Base-by-base conservation (phyloP, 129 eudicot genomes). In the Pseudognaphalium luteoalbum region DNA sequence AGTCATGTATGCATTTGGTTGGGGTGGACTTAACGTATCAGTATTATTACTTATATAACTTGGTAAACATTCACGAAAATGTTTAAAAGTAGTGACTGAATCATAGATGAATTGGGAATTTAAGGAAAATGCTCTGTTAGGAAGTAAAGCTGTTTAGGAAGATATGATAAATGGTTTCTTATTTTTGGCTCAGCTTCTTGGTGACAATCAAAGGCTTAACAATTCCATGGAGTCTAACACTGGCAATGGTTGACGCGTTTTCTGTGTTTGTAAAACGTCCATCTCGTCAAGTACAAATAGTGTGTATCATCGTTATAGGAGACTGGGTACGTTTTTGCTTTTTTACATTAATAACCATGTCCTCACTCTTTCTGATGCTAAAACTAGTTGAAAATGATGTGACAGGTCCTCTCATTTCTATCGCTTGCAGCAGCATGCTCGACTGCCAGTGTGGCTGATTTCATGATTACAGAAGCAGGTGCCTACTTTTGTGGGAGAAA, bases 341-440 rank as follows among this genome's bases (percentile, higher is more conserved):
- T 63, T 79, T 54, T 54, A 72, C 32, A 5, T 7, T 20, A 20
- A 62, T 57, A 39, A 4, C 19, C 19, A 5, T 1, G 17, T 52
- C 32, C 69, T 7, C 30, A 17, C 32, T 54, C 20, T 63, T 44
- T 59, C 29, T 73, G 54, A 74, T 73, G 57, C 34, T 68, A 21
- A 65, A 70, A 9, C 37, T 19, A 47, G 39, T 22, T 1, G 16
- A 29, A 20, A n/a, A 73, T 7, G 44, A 37, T 80, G 28, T 25
- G 17, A 25, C 87, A 95, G 97, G 97, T 86, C 7, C 78, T 95
- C 17, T 87, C 97, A 4, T 91, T 95, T 62, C 83, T 95, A 51
- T 87, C 94, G 29, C 81, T 95, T 70, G 99, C 94, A 29, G 97
- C 99, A 44, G 96, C 99, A 5, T 81, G 94, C 70, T 95, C 99